Conservation (phyloP, 1,139 yeast genomes). For the Suhomyces terraborum region DNA sequence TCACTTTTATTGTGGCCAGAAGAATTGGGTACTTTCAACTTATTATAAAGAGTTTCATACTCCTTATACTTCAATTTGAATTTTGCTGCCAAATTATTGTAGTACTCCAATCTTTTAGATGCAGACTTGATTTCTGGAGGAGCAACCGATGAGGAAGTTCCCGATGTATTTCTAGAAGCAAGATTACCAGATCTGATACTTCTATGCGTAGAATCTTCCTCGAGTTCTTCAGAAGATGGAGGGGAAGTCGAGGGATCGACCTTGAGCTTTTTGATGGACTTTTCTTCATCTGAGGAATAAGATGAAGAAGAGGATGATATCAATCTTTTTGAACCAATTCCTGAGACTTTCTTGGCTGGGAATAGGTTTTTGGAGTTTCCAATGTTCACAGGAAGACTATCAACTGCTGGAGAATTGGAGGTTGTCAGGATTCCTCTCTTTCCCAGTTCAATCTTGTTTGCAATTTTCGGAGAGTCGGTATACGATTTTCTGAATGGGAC, state of each 20-base stretch:
- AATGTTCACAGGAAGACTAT: conserved; percentile 1
- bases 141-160: conserved; percentile 1
- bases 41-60: conserved; percentile 37
- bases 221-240: conserved; percentile 21
- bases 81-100: conserved; percentile 35
- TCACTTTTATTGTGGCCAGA: conserved; percentile 16
- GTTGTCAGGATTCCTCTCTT: conserved; percentile 11
- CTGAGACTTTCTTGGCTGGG: conserved; percentile 6
- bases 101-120: conserved; percentile 26
- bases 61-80: conserved; percentile 43
- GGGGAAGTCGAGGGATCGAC: conserved; percentile 22
- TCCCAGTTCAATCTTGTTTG: conserved; percentile 7
- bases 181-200: conserved; percentile 11
- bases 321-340: conserved; percentile 16
- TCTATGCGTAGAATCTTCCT: conserved; percentile 11
- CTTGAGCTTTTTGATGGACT: conserved; percentile 17
- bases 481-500: conserved; percentile 23
- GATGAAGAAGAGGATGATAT: conserved; percentile 23
- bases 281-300: conserved; percentile 25
- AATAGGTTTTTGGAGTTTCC: conserved; percentile 8
- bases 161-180: conserved; percentile 12
- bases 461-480: conserved; percentile 24
- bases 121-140: conserved; percentile 16
- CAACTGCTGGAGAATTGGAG: conserved; percentile 15
- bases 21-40: conserved; percentile 14